Evolutionary conservation across 768 basidiomycete genomes (phyloP), one percentile per base, ranked within the genome.

Genomic region (Leccinum rimulosum): DNA sequence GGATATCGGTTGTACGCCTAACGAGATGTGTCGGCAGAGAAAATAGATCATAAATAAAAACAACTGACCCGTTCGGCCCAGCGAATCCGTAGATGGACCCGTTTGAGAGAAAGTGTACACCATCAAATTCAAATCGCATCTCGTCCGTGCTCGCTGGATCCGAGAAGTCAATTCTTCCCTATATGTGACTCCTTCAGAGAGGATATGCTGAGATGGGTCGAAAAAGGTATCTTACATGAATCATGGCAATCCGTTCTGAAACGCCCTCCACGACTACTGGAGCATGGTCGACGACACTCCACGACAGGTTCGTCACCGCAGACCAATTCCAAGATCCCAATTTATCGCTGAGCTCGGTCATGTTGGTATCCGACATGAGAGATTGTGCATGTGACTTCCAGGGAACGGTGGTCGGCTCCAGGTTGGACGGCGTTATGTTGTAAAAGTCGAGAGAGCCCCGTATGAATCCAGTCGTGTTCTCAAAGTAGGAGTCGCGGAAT

Each of bases 31-130:
- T 70, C 19, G 59, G 53, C 25, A 43, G 14, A 11, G 10, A 38
- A 50, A 6, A 45, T 52, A 6, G 19, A 30, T 3, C 17, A 9
- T 15, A 22, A n/a, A 52, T 14, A 40, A 60, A 52, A 25, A 31
- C 1, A 30, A 64, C 79, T 62, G 61, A 91, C 91, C 85, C 86
- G 17, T 70, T 66, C 4, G 85, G 81, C 62, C 84, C 81, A 17
- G 86, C 88, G 52, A 90, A 79, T 2, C 88, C 91, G 66, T 86
- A 90, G n/a, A 94, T 81, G 0, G 88, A 81, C 0, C 91, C 91
- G 56, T 88, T 88, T 27, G 79, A 70, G 11, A 89, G 64, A 67
- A 91, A 86, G 70, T 93, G 91, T 25, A 93, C 77, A 1, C 88
- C 91, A 68, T 88, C 86, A 61, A 93, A 86, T 60, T 92, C 88